phyloP scores from a whole-genome alignment of 352 stramenopile species.

The Phytophthora rubi region DNA sequence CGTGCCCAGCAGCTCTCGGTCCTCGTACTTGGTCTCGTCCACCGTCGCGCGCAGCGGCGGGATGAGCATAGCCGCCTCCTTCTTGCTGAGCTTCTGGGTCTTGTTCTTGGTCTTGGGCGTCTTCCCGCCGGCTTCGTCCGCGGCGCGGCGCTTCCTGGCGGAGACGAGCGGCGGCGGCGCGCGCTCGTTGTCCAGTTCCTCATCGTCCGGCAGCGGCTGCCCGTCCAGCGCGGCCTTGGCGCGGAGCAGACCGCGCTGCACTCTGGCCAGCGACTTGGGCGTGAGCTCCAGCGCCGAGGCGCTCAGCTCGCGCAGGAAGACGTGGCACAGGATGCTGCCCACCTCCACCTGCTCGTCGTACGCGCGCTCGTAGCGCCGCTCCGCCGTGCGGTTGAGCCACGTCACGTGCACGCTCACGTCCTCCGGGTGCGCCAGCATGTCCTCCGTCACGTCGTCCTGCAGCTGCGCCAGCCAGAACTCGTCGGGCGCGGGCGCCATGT shows the following conservation, averaged over 20 bases:
- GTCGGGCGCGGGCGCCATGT: conserved; percentile 20
- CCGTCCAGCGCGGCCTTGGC: conserved; percentile 37
- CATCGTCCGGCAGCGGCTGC: conserved; percentile 28
- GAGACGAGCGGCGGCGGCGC: conserved; percentile 37
- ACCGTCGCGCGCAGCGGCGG: conserved; percentile 55
- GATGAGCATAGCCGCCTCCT: conserved; percentile 48
- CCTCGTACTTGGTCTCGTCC: conserved; percentile 60
- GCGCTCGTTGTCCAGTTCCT: conserved; percentile 65
- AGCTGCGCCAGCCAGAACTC: conserved; percentile 78
- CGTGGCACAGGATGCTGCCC: conserved; percentile 75
- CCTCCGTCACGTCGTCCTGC: conserved; percentile 76
- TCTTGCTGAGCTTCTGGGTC: conserved; percentile 47
- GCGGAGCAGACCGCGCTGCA: conserved; percentile 52
- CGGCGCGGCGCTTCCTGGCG: conserved; percentile 29
- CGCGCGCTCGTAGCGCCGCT: conserved; percentile 50
- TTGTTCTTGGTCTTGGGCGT: background rate
- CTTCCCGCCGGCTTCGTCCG: conserved; percentile 6
- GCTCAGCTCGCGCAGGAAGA: conserved; percentile 58
- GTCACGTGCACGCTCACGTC: conserved; percentile 58
- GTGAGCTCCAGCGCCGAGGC: conserved; percentile 60
- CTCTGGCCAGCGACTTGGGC: conserved; percentile 61
- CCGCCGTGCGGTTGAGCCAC: conserved; percentile 59
- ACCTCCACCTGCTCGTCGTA: conserved; percentile 73
- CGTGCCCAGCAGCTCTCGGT: conserved; percentile 56
- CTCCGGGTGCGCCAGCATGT: conserved; percentile 59